These are phyloP conservation scores for Fusarium nisikadoi DNA, from an alignment of 2,329 filamentous ascomycete species.

Conservation along the genomic window DNA sequence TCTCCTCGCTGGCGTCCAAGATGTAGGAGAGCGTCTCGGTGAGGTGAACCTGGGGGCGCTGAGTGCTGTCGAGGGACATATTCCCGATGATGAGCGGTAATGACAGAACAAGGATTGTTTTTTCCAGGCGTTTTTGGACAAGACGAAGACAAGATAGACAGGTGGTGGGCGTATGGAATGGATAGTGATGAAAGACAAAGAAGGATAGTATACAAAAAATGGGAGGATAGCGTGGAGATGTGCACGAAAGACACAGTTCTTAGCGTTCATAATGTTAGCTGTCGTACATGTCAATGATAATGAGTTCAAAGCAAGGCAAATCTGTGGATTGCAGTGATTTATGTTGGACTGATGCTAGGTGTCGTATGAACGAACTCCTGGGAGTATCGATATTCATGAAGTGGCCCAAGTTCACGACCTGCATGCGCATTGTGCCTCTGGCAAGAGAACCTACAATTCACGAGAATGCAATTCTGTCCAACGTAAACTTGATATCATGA, in stretches of 20 bases:
- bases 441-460: not conserved
- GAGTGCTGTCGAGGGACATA: constrained; percentile 63
- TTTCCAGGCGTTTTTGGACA: constrained; percentile 42
- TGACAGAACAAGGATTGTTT: constrained; percentile 17
- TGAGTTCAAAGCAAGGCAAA: not conserved
- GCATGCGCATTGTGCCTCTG: not conserved
- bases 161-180: constrained; percentile 31
- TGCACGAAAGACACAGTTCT: constrained; percentile 5
- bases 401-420: not conserved
- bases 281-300: constrained; percentile 23
- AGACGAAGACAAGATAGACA: constrained; percentile 37
- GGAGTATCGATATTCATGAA: not conserved
- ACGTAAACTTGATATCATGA: not conserved
- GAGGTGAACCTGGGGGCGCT: constrained; percentile 67
- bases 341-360: not conserved
- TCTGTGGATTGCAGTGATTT: not conserved
- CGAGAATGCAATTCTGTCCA: not conserved
- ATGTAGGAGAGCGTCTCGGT: constrained; percentile 53
- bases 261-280: constrained; percentile 15
- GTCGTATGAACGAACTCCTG: not conserved
- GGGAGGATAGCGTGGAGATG: not conserved
- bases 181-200: not conserved
- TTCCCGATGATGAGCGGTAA: constrained; percentile 52
- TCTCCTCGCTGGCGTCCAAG: constrained; percentile 62
- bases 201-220: constrained; percentile 26